These are phyloP conservation scores for Apophysomyces sp. DNA, from an alignment of 371 early-diverging fungal genomes.

Conservation along the genomic window DNA sequence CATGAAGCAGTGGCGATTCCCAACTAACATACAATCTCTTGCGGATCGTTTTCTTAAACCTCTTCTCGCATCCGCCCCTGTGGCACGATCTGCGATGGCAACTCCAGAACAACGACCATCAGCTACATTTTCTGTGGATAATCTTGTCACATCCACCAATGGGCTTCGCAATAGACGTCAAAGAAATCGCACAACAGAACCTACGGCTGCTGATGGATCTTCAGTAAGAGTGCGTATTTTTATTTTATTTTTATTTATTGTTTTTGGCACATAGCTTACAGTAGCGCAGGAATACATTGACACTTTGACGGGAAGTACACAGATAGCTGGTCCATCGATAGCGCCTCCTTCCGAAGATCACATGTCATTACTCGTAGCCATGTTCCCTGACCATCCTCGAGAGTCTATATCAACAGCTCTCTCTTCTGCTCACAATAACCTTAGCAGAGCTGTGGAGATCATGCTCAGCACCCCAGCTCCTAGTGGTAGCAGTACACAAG, in stretches of 20 bases:
- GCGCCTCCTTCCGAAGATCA: slow-evolving; percentile 49
- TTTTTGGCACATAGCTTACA: background rate
- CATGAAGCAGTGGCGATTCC: slow-evolving; percentile 68
- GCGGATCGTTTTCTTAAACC: slow-evolving; percentile 39
- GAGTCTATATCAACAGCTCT: slow-evolving; percentile 56
- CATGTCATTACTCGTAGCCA: slow-evolving; percentile 46
- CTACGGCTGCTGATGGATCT: background rate
- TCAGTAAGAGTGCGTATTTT: background rate
- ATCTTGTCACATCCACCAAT: slow-evolving; percentile 26
- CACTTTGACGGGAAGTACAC: slow-evolving; percentile 50
- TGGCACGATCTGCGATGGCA: slow-evolving; percentile 48
- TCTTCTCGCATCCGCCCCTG: slow-evolving; percentile 44
- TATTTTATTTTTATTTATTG: too few species aligned
- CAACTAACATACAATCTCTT: slow-evolving; percentile 24
- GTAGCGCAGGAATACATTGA: slow-evolving; percentile 50
- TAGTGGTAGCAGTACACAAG: background rate
- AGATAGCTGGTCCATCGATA: slow-evolving; percentile 9
- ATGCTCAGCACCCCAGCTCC: slow-evolving; percentile 46
- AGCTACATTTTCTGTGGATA: slow-evolving; percentile 24
- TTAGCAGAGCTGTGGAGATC: slow-evolving; percentile 58
- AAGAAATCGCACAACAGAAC: background rate
- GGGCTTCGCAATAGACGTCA: slow-evolving; percentile 31
- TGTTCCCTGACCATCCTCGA: slow-evolving; percentile 60
- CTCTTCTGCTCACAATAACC: slow-evolving; percentile 52
- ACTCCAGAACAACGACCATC: slow-evolving; percentile 37